Conservation (phyloP, 768 basidiomycete species). For the Sutorius australiensis region DNA sequence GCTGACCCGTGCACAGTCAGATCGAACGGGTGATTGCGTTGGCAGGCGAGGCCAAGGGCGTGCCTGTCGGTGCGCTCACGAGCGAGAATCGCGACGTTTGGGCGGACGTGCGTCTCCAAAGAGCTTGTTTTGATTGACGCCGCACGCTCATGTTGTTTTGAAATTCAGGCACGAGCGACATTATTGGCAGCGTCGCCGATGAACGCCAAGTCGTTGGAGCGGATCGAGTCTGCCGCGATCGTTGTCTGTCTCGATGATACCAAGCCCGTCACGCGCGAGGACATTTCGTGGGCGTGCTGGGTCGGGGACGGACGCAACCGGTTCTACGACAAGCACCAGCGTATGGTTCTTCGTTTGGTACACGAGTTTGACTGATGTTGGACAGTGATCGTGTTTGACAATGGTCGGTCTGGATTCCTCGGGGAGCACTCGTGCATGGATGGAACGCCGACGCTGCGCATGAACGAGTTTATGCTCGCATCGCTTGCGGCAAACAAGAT, state of each 20-base stretch:
- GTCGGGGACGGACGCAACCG: conserved; percentile 86
- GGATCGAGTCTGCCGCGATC: conserved; percentile 89
- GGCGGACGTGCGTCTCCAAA: conserved; percentile 72
- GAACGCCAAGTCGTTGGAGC: conserved; percentile 66
- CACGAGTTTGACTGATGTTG: conserved; percentile 2
- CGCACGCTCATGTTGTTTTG: too few relatives aligned
- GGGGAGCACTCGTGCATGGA: conserved; percentile 90
- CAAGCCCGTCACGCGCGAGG: conserved; percentile 75
- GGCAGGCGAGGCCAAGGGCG: conserved; percentile 46
- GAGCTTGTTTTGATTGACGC: background rate
- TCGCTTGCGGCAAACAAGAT: conserved; percentile 69
- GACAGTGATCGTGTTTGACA: conserved; percentile 88
- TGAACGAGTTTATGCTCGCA: conserved; percentile 92
- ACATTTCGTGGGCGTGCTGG: conserved; percentile 81
- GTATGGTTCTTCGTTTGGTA: conserved; percentile 39
- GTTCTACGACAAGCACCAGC: conserved; percentile 96
- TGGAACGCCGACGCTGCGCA: conserved; percentile 89
- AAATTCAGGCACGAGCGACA: conserved; percentile 48
- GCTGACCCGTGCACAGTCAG: conserved; percentile 35
- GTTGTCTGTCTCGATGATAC: conserved; percentile 83
- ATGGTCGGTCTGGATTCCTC: conserved; percentile 91
- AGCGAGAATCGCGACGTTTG: conserved; percentile 87
- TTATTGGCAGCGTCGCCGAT: conserved; percentile 59
- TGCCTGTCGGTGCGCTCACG: conserved; percentile 78
- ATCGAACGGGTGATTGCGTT: conserved; percentile 63